Conservation (phyloP, 371 early-diverging fungal genomes). For the Fennellomyces sp. region DNA sequence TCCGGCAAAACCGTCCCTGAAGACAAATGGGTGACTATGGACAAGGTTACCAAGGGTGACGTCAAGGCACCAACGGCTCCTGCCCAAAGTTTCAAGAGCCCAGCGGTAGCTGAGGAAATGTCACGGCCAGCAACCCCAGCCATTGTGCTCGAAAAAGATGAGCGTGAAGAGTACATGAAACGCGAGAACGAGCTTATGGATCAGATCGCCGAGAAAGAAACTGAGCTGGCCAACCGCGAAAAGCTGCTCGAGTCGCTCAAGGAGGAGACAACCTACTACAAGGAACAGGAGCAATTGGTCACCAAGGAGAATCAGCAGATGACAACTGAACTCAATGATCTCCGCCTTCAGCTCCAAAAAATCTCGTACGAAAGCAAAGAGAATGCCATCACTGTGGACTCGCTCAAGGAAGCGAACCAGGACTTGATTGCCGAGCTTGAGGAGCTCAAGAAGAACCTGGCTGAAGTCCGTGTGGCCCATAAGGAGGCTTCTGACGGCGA, state of each 20-base stretch:
- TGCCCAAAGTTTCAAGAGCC: conserved; percentile 50
- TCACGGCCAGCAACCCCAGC: conserved; percentile 83
- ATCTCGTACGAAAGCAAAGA: conserved; percentile 87
- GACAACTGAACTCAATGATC: conserved; percentile 67
- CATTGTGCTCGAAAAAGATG: conserved; percentile 80
- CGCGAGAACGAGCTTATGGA: conserved; percentile 95
- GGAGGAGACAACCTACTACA: conserved; percentile 65
- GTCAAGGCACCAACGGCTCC: conserved; percentile 35
- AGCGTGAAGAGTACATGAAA: conserved; percentile 90
- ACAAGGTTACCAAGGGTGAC: conserved; percentile 60
- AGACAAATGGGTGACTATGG: conserved; percentile 77
- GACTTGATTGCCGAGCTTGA: conserved; percentile 75
- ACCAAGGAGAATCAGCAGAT: conserved; percentile 76
- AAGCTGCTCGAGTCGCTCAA: conserved; percentile 60
- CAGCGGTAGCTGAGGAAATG: conserved; percentile 23
- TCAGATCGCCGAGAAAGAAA: conserved; percentile 87
- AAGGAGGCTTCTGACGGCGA: conserved; percentile 59
- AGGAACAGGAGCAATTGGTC: conserved; percentile 60
- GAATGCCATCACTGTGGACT: conserved; percentile 79
- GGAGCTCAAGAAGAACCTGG: conserved; percentile 66
- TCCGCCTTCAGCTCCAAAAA: conserved; percentile 85
- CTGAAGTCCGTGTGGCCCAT: conserved; percentile 35
- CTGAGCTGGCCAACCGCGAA: conserved; percentile 60
- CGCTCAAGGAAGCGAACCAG: conserved; percentile 81
- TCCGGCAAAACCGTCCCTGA: conserved; percentile 76